Evolutionary conservation across 2,329 filamentous ascomycete genomes (phyloP).

Genomic region (Raffaelea ambrosiae): DNA sequence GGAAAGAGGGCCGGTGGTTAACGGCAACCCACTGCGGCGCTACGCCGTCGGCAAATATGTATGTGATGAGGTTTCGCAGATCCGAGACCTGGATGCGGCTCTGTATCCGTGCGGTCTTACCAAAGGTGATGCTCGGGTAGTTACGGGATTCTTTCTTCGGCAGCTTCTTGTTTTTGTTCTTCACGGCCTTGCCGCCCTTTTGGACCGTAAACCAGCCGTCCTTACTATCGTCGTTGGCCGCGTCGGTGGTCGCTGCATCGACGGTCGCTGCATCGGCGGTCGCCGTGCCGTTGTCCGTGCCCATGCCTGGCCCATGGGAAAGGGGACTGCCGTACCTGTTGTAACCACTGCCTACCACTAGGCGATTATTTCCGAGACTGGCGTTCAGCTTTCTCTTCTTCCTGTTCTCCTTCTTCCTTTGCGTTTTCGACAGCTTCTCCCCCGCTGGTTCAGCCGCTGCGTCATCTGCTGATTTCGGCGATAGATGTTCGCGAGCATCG

Average conservation of each 20-base stretch:
- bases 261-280: too few relatives aligned
- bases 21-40: slow-evolving; percentile 59
- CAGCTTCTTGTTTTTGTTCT: slow-evolving; percentile 53
- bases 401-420: slow-evolving; percentile 1
- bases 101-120: slow-evolving; percentile 48
- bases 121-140: slow-evolving; percentile 53
- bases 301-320: too few relatives aligned
- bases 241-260: too few relatives aligned
- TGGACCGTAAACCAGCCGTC: slow-evolving; percentile 32
- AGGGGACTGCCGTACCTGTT: too few relatives aligned
- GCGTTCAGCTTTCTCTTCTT: neutral
- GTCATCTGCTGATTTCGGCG: too few relatives aligned
- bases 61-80: slow-evolving; percentile 55
- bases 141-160: slow-evolving; percentile 45
- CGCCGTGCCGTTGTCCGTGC: too few relatives aligned
- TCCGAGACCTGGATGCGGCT: slow-evolving; percentile 54
- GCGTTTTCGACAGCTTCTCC: too few relatives aligned
- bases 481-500: too few relatives aligned
- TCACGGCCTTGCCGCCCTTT: slow-evolving; percentile 28
- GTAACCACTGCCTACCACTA: too few relatives aligned
- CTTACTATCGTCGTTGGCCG: slow-evolving; percentile 18
- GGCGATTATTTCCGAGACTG: too few relatives aligned
- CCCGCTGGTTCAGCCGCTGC: too few relatives aligned
- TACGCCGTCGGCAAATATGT: slow-evolving; percentile 57
- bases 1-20: slow-evolving; percentile 52